phyloP scores from a whole-genome alignment of 2,329 filamentous ascomycete genomes.

The Domatiomyces catenatus region DNA sequence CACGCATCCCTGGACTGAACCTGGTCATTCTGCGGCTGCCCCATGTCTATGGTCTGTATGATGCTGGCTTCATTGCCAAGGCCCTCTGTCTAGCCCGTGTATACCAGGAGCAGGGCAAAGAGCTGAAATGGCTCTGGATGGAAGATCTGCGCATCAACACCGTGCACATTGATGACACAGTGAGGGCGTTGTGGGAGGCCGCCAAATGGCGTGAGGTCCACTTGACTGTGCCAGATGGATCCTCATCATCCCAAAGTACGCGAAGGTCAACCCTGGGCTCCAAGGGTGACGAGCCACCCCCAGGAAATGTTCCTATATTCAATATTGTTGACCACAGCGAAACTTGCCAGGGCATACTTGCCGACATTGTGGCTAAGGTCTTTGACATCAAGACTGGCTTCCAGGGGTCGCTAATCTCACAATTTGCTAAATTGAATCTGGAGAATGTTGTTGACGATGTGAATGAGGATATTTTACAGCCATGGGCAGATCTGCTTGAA shows the following conservation, averaged over 20 bases:
- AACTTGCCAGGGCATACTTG: slow-evolving; percentile 57
- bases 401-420: slow-evolving; percentile 73
- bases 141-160: slow-evolving; percentile 83
- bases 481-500: slow-evolving; percentile 77
- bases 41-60: slow-evolving; percentile 91
- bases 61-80: slow-evolving; percentile 72
- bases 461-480: slow-evolving; percentile 82
- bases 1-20: slow-evolving; percentile 71
- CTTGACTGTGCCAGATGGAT: slow-evolving; percentile 17
- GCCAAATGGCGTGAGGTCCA: slow-evolving; percentile 59
- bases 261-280: slow-evolving; percentile 12
- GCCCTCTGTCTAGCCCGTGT: slow-evolving; percentile 78
- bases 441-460: slow-evolving; percentile 92
- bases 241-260: slow-evolving; percentile 15
- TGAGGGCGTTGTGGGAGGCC: slow-evolving; percentile 63
- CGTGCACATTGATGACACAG: slow-evolving; percentile 76
- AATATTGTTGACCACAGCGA: slow-evolving; percentile 73
- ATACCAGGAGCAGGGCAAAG: slow-evolving; percentile 65
- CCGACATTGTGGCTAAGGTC: slow-evolving; percentile 60
- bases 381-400: slow-evolving; percentile 84
- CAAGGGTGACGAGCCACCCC: slow-evolving; percentile 44
- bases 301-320: slow-evolving; percentile 56
- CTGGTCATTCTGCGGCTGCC: slow-evolving; percentile 69
- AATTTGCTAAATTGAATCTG: slow-evolving; percentile 77
- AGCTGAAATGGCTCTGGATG: slow-evolving; percentile 88